A percentile compares a stretch with the other conserved stretches of the same genome.
Evolutionary conservation across 139 green algal species (phyloP).

Genomic region (Chlamydomonas incerta): DNA sequence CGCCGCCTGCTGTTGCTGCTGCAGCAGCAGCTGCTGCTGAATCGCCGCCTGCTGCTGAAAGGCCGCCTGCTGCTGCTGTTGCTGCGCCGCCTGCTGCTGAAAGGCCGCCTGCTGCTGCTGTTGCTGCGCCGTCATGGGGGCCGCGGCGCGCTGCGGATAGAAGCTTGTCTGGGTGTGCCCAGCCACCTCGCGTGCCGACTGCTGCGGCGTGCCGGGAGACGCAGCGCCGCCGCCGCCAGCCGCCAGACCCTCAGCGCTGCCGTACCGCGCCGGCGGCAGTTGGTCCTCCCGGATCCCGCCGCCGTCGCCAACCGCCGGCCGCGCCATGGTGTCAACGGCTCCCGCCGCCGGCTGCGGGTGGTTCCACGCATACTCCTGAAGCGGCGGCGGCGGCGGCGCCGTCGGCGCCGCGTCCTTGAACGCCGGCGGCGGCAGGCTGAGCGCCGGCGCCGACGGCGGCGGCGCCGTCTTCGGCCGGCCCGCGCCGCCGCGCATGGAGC

Average conservation of each 20-base stretch:
- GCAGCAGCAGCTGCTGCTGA: not conserved
- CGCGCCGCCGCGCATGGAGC: not conserved
- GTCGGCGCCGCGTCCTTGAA: not conserved
- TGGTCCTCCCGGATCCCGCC: not conserved
- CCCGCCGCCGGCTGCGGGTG: not conserved
- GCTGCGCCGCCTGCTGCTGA: not conserved
- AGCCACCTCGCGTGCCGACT: too few relatives aligned
- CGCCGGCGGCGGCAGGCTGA: conserved; percentile 1
- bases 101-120: not conserved
- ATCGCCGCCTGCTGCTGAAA: not conserved
- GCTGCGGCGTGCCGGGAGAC: not conserved
- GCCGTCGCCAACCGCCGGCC: too few relatives aligned
- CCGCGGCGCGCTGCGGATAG: not conserved
- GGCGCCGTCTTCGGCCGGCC: not conserved
- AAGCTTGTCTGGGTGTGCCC: too few relatives aligned
- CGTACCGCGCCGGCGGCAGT: not conserved
- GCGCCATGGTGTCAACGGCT: too few relatives aligned
- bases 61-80: conserved; percentile 5
- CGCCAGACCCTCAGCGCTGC: not conserved
- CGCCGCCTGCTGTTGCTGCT: not conserved
- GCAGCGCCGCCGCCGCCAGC: too few relatives aligned
- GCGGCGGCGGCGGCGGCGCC: not conserved
- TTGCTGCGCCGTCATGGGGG: not conserved
- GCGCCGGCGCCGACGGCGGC: not conserved
- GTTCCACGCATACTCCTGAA: conserved; percentile 29